Base-by-base conservation (phyloP, 768 basidiomycete species). In the Agaricus sinodeliciosus region DNA sequence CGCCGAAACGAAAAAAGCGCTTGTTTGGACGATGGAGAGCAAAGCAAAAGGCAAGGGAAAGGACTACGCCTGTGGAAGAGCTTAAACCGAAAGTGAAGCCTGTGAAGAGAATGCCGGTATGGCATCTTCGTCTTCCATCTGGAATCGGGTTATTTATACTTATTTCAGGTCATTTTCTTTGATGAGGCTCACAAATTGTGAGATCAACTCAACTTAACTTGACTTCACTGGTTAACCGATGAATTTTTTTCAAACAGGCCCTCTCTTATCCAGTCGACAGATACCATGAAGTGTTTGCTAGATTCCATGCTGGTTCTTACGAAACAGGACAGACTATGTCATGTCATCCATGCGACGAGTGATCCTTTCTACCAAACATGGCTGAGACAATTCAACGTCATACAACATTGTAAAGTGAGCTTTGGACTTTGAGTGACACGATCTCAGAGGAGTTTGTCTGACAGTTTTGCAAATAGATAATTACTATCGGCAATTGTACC, bases 161-260 rank as follows among this genome's bases (percentile, higher is more conserved):
- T 18, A 54, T 19, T 43, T 1, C 55, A 78, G 77, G 71, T 78
- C 11, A 76, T 92, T 53, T 87, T 92, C 63, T 80, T 93, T 55
- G 90, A 93, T 57, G 90, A 93, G 64, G 87, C 89, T 1, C 90
- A 93, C 62, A 88, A 85, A 65, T 67, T 91, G 84, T 89, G 64
- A 34, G 82, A 12, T 7, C 25, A 11, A 44, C n/a, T 19, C 19
- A 11, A 9, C 18, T 22, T 15, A n/a, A 34, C 31, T 4, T 9
- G n/a, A 18, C 16, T 35, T 22, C 18, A 3, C 15, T 26, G 18
- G 11, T 39, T 39, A 39, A 39, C 7, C 37, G 8, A n/a, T 39
- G 37, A 16, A 9, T 11, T 11, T n/a, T n/a, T 12, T 31, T 31
- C 31, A 31, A 31, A 16, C 12, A 91, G 82, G 43, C 87, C 87